Base-by-base conservation (phyloP, 1,284 basidiomycete genomes). In the Cutaneotrichosporon sp. region DNA sequence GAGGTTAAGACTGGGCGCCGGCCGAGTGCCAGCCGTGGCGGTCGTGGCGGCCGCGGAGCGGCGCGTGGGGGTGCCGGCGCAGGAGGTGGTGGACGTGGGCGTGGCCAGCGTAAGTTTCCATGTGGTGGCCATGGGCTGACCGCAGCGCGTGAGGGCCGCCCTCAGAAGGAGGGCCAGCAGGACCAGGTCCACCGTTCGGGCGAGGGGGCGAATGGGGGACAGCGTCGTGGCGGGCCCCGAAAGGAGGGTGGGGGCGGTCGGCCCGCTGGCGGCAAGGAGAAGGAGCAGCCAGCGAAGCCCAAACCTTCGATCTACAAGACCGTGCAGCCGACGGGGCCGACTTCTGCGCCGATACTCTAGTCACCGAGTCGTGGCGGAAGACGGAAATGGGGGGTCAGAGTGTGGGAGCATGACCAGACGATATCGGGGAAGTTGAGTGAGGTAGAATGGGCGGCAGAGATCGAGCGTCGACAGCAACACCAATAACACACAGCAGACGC, bases 261-360 rank as follows among this genome's bases (percentile, higher is more conserved):
- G n/a, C n/a, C 32, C 29, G 33, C 26, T 17, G 17, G 19, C 17
- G 31, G 35, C 26, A 50, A 50, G 41, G 33, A 22, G 35, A 27
- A 50, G 24, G 49, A 46, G 24, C 20, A 9, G 33, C 44, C n/a
- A n/a, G 41, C 48, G 9, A 53, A 59, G 50, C 43, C 59, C 43
- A 64, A 62, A 46, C 53, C 61, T 19, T 62, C 61, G 47, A 64
- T 62, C 46, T 62, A 54, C 59, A 64, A 64, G 55, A 33, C 49
- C 10, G 48, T 47, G 37, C 59, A 60, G 50, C 55, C 55, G 4
- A 10, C 37, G 1, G 58, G n/a, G 17, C 57, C 54, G n/a, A 42
- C 51, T 16, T 33, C 37, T 22, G 54, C 54, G 22, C 58, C 54
- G 14, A 48, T 54, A 29, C 53, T 56, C 33, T 60, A 56, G 38